These are phyloP conservation scores for Xanthoconium separans DNA, from an alignment of 1,284 basidiomycete species.

Conservation along the genomic window DNA sequence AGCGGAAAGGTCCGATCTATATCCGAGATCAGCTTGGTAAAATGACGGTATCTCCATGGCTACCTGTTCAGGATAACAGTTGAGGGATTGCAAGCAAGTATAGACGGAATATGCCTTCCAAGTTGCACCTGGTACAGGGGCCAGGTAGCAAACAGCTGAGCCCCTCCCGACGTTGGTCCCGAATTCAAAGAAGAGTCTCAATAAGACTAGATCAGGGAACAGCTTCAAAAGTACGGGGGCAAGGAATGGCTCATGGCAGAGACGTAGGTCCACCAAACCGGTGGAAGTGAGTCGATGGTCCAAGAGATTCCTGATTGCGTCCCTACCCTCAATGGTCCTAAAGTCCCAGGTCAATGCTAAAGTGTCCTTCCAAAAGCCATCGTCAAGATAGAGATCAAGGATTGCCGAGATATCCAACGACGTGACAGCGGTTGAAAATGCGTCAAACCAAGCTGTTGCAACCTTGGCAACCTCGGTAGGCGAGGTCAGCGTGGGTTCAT, in stretches of 20 bases:
- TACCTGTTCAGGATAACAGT: constrained; percentile 43
- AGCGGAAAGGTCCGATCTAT: constrained; percentile 25
- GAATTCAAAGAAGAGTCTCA: constrained; percentile 27
- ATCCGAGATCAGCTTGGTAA: not conserved
- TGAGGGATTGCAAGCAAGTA: constrained; percentile 49
- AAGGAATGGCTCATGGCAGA: constrained; percentile 12
- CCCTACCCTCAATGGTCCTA: constrained; percentile 24
- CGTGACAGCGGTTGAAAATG: constrained; percentile 32
- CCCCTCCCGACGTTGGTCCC: constrained; percentile 27
- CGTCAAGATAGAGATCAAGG: constrained; percentile 27
- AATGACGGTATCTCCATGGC: not conserved
- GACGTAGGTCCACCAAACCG: constrained; percentile 24
- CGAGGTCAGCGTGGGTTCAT: constrained; percentile 19
- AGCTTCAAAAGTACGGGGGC: constrained; percentile 23
- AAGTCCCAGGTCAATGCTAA: constrained; percentile 33
- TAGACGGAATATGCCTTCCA: constrained; percentile 36
- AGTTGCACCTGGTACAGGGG: constrained; percentile 8
- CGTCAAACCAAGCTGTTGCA: constrained; percentile 31
- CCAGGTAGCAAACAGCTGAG: constrained; percentile 21
- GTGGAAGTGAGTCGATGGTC: constrained; percentile 33
- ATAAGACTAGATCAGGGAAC: constrained; percentile 25
- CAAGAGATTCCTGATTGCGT: constrained; percentile 25
- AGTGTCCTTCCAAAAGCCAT: constrained; percentile 31
- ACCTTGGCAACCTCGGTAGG: constrained; percentile 12
- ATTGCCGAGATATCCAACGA: constrained; percentile 25